Conservation (phyloP, 768 basidiomycete genomes). For the Postia placenta region DNA sequence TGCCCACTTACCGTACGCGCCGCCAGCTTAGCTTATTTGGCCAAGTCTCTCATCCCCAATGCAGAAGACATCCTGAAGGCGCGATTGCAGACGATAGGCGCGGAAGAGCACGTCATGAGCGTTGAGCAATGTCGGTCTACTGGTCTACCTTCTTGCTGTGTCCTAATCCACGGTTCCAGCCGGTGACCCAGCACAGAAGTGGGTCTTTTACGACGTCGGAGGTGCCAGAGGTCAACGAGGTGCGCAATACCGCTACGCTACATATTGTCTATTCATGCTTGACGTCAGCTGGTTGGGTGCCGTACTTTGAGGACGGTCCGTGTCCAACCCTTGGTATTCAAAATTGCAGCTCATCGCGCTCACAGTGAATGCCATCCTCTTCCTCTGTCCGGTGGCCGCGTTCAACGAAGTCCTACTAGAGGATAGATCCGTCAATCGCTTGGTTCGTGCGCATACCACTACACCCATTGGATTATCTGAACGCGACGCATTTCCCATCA, state of each 20-base stretch:
- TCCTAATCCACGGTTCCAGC: neutral
- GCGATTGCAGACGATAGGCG: conserved; percentile 56
- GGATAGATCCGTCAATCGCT: conserved; percentile 50
- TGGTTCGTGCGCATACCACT: conserved; percentile 34
- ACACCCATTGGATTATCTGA: conserved; percentile 1
- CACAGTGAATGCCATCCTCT: conserved; percentile 58
- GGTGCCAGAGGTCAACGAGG: conserved; percentile 54
- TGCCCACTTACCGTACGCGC: conserved; percentile 33
- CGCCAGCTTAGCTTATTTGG: no score
- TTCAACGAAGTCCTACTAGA: conserved; percentile 62
- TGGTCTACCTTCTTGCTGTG: neutral
- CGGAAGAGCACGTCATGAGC: conserved; percentile 54
- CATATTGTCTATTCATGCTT: neutral
- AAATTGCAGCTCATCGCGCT: conserved; percentile 4
- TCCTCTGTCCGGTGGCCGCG: conserved; percentile 57
- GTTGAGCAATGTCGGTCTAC: conserved; percentile 35
- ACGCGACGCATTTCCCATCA: conserved; percentile 15
- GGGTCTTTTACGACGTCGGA: conserved; percentile 66
- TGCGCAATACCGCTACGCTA: conserved; percentile 17
- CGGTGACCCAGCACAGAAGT: conserved; percentile 33
- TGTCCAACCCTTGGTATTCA: neutral
- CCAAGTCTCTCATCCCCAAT: no score
- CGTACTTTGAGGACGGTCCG: conserved; percentile 63
- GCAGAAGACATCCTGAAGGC: conserved; percentile 60
- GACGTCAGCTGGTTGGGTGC: conserved; percentile 52